Evolutionary conservation across 139 green algal genomes (phyloP).

Genomic region (Spirogloea muscicola): DNA sequence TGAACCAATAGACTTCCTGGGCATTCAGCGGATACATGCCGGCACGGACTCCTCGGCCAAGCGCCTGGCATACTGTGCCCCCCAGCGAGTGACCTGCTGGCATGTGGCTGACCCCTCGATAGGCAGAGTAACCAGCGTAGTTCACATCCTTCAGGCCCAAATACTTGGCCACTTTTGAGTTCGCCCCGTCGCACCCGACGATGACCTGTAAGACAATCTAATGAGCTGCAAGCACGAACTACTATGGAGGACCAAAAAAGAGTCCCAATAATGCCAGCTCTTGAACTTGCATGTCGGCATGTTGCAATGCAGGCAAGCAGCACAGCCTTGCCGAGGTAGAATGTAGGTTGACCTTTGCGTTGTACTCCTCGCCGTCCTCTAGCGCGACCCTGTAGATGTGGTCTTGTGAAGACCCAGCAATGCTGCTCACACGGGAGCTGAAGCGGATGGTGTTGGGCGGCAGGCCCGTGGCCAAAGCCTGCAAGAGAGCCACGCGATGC

Average conservation of each 20-base stretch:
- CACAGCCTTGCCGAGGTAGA: constrained; percentile 1
- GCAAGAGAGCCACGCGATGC: not conserved
- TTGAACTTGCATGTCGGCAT: not conserved
- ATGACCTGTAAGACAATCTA: constrained; percentile 27
- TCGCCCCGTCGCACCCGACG: constrained; percentile 44
- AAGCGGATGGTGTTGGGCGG: constrained; percentile 42
- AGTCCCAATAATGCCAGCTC: not conserved
- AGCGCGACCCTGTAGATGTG: constrained; percentile 5
- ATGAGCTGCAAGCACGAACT: not conserved
- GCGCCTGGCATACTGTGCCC: not conserved
- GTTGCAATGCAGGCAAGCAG: not conserved
- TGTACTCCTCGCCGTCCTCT: constrained; percentile 12
- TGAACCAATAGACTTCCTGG: constrained; percentile 53
- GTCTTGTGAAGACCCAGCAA: not conserved
- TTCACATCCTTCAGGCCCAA: constrained; percentile 37
- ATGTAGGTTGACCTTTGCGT: not conserved
- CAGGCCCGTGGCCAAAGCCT: constrained; percentile 15
- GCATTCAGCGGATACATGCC: constrained; percentile 48
- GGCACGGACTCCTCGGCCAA: constrained; percentile 36
- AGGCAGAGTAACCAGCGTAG: constrained; percentile 46
- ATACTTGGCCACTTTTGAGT: constrained; percentile 23
- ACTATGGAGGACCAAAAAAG: not conserved
- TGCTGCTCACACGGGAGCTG: constrained; percentile 11
- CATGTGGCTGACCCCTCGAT: constrained; percentile 39
- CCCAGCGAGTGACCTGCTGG: not conserved